Evolutionary conservation across 495 filamentous ascomycete species (phyloP).

Genomic region (Barbatosphaeria neglecta): DNA sequence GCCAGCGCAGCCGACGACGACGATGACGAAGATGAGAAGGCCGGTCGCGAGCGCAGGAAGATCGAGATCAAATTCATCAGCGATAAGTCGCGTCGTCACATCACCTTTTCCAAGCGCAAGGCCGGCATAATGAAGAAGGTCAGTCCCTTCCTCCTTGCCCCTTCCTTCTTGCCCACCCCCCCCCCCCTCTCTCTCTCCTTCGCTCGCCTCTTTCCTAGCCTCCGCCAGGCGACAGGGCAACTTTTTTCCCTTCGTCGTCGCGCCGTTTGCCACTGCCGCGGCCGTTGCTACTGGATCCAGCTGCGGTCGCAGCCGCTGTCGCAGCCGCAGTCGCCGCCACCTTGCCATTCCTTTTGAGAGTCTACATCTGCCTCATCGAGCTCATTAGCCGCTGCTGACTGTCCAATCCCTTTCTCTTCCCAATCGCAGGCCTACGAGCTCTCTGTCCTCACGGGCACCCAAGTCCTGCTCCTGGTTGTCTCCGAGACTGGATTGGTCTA

Average conservation of each 20-base stretch:
- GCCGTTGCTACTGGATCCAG: too few relatives aligned
- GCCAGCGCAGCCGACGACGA: slow-evolving; percentile 80
- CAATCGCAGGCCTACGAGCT: slow-evolving; percentile 79
- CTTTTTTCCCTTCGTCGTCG: too few relatives aligned
- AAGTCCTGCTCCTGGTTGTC: slow-evolving; percentile 93
- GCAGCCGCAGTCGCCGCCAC: too few relatives aligned
- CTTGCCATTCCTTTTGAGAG: too few relatives aligned
- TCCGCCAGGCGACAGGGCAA: too few relatives aligned
- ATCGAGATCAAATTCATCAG: slow-evolving; percentile 99
- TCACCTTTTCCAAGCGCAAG: slow-evolving; percentile 99
- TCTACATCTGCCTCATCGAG: slow-evolving; percentile 10
- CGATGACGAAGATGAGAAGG: slow-evolving; percentile 97
- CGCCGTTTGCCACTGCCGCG: too few relatives aligned
- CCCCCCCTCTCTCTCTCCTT: neutral
- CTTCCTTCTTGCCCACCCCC: neutral
- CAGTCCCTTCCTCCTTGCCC: slow-evolving; percentile 14
- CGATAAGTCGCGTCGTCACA: slow-evolving; percentile 99
- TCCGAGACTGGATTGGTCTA: slow-evolving; percentile 98
- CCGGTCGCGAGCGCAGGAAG: slow-evolving; percentile 94
- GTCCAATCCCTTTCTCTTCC: slow-evolving; percentile 15
- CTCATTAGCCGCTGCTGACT: slow-evolving; percentile 5
- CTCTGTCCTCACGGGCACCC: slow-evolving; percentile 93
- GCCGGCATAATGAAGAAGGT: slow-evolving; percentile 99
- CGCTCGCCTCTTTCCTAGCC: neutral
- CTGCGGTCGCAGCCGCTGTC: too few relatives aligned